phyloP scores from a whole-genome alignment of 495 filamentous ascomycete species.

The Lasiosphaeria hispida region DNA sequence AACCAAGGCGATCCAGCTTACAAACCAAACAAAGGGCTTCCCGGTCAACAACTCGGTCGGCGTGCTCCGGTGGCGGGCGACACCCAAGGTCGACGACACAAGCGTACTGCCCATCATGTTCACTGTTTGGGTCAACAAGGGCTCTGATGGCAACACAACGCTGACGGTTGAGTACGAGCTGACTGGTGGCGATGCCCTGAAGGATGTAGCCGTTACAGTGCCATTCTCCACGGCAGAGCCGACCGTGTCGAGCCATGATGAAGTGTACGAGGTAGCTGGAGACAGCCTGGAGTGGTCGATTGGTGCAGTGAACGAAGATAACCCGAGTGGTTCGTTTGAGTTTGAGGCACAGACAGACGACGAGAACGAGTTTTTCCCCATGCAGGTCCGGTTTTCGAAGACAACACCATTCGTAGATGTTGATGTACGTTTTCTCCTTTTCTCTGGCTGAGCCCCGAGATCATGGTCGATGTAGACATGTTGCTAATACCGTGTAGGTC shows the following conservation, averaged over 20 bases:
- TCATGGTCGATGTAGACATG: conserved; percentile 12
- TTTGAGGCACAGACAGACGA: conserved; percentile 83
- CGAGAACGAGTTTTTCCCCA: conserved; percentile 94
- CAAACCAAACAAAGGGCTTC: conserved; percentile 80
- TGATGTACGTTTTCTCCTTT: conserved; percentile 61
- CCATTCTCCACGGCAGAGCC: conserved; percentile 82
- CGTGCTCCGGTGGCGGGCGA: conserved; percentile 82
- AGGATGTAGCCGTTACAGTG: conserved; percentile 82
- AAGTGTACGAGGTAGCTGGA: conserved; percentile 88
- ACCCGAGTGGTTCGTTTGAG: conserved; percentile 81
- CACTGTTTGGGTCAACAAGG: conserved; percentile 92
- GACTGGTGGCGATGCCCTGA: conserved; percentile 66
- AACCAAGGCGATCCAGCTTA: conserved; percentile 76
- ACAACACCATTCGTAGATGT: conserved; percentile 83
- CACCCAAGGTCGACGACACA: conserved; percentile 68
- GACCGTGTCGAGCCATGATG: conserved; percentile 86
- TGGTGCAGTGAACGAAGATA: conserved; percentile 75
- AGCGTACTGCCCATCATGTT: conserved; percentile 83
- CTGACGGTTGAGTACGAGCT: conserved; percentile 94
- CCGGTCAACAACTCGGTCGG: conserved; percentile 86
- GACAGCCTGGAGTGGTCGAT: conserved; percentile 93
- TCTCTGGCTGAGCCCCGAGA: neutral
- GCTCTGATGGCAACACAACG: conserved; percentile 70
- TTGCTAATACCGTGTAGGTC: conserved; percentile 52
- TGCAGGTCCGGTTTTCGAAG: conserved; percentile 88